Base-by-base conservation (phyloP, 176 grass and related monocot genomes). In the Oryza nivara region DNA sequence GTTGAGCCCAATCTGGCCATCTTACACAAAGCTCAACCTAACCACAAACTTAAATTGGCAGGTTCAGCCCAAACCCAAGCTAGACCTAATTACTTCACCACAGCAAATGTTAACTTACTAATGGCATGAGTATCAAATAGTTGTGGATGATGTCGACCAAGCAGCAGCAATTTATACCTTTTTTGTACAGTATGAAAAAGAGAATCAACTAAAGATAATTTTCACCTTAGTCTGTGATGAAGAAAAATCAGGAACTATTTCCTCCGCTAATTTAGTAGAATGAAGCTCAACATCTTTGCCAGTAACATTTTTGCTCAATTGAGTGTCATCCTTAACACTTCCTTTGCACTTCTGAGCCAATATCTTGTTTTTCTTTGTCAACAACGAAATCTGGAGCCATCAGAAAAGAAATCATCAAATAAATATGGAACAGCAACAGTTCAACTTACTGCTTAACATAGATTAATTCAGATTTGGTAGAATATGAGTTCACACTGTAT, bases 331-430 rank as follows among this genome's bases (percentile, higher is more conserved):
- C 30, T 80, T 78, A 35, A 80, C 70, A 56, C 61, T 90, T 74
- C 51, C 64, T 85, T 85, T 94, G 56, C 76, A 86, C 87, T 88
- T 92, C 49, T 93, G 69, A 52, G 67, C 68, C 86, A 99, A 82
- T 52, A 89, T 76, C 58, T 89, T 99, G 88, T 99, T 99, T 76
- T 96, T 99, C 85, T 96, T 95, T 78, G 89, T 92, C 64, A 99
- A 88, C 32, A 44, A 65, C 43, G 81, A 68, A 67, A 96, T 88
- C 91, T 96, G 80, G 28, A 85, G 9, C 70, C 22, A 80, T 25
- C 44, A 78, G 32, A 36, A 80, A 83, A 66, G 38, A 76, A 86
- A 77, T 77, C 32, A 74, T 48, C n/a, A 34, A 46, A 73, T 68
- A 60, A 23, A n/a, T 40, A 48, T 79, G 61, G 73, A 86, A 48